Evolutionary conservation across 129 eudicot genomes (phyloP), one percentile per base, ranked within the genome.

Genomic region (Flaveria trinervia): DNA sequence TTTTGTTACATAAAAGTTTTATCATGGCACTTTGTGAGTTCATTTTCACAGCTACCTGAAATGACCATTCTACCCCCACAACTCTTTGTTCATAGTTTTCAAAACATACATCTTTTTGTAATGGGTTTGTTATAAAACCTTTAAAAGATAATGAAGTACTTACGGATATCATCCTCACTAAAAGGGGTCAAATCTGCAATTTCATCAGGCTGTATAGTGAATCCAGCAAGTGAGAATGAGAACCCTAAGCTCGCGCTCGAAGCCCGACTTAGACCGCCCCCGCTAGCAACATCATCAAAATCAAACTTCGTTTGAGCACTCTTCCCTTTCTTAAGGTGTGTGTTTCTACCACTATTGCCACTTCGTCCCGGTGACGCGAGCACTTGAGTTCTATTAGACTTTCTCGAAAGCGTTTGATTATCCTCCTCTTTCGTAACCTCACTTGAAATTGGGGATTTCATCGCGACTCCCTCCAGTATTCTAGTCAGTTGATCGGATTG

Each of bases 261-360:
- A 48, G 98, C 98, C 23, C 98, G 81, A 80, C 98, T 92, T 71
- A 92, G 71, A 54, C 89, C 96, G 4, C 96, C 89, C 67, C 96
- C 95, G 51, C 90, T 92, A 81, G 80, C 80, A 57, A 88, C 80
- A 9, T 92, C 98, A 43, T 92, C 96, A 2, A 77, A 11, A 8
- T 90, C 96, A 5, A 86, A 80, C 65, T 89, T 90, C 83, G 88
- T 59, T 77, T 92, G 98, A 4, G 85, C 95, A 71, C 98, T 92
- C 60, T 92, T 90, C 60, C 92, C 79, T 80, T 85, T 92, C 79
- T 91, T 76, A 68, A 92, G 88, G 82, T 90, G 92, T 3, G 90
- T 70, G 85, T 86, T 92, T 67, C 71, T 78, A 26, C 84, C 80
- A 74, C 83, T 89, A 25, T 62, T 70, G 13, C 85, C 78, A 71